Base-by-base conservation (phyloP, 108 stramenopile species). In the Nitzschia putrida region DNA sequence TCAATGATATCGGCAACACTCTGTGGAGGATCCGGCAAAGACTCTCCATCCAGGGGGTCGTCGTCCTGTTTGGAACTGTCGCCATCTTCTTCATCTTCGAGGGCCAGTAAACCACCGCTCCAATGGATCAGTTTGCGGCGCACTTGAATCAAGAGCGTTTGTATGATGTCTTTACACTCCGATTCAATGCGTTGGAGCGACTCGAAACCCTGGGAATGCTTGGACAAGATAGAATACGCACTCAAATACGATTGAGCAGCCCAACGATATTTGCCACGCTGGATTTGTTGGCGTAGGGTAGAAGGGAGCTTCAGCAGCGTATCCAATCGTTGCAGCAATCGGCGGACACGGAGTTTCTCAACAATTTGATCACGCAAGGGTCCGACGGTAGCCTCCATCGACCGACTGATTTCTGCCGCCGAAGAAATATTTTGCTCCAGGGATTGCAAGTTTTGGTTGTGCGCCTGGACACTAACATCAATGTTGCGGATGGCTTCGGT, bases 401-500 rank as follows among this genome's bases (percentile, higher is more conserved):
- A 65, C 21, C 49, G 51, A 40, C 73, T 66, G 0, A 70, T 72
- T 14, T 66, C 57, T 45, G 76, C 69, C 0, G 89, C 79, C 12
- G 63, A 29, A 6, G 76, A 54, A 70, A 94, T 86, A 12, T 79
- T 79, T 25, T 67, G 11, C 12, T 69, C 66, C 0, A 94, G 60
- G 45, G 77, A 61, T 40, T 76, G 74, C 44, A 92, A 67, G 16
- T 65, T 65, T 9, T 78, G 83, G 37, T 82, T 61, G 50, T 84
- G 82, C 40, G 81, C 64, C 50, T 80, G 74, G 21, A 90, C 89
- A 53, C 79, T 79, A 24, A 81, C 84, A 13, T 90, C 91, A 51
- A 95, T 92, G 20, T 57, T 76, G 50, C 91, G 85, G 64, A 99
- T 96, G 45, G 98, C 97, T 74, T 98, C 98, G 5, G 99, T 98